Conservation (phyloP, 176 grass and related monocot species). For the Zoysia pacifica region DNA sequence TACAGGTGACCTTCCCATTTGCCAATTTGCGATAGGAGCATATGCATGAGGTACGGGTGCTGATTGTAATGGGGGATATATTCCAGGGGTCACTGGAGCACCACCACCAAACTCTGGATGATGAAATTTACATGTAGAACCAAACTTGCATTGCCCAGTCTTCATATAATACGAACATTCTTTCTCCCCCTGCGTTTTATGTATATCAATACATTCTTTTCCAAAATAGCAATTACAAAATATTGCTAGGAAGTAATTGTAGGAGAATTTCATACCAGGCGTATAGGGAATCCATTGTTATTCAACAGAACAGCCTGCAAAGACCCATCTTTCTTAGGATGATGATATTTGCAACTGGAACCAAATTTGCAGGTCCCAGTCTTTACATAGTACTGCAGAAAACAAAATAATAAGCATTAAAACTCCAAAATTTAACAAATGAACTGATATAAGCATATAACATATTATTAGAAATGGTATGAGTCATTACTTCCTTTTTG, state of each 20-base stretch:
- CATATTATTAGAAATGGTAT: neutral
- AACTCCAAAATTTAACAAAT: constrained; percentile 10
- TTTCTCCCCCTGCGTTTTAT: constrained; percentile 85
- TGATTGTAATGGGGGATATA: constrained; percentile 70
- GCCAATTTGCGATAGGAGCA: constrained; percentile 64
- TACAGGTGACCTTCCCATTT: constrained; percentile 70
- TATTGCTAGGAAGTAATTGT: constrained; percentile 20
- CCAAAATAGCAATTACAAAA: neutral
- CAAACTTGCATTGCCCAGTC: constrained; percentile 94
- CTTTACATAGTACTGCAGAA: constrained; percentile 85
- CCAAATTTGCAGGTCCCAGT: constrained; percentile 87
- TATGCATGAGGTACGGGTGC: constrained; percentile 62
- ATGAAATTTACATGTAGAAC: constrained; percentile 90
- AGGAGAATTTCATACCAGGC: constrained; percentile 51
- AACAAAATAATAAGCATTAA: constrained; percentile 22
- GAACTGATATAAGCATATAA: constrained; percentile 9
- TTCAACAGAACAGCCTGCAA: constrained; percentile 69
- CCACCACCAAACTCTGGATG: constrained; percentile 61
- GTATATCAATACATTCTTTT: constrained; percentile 27
- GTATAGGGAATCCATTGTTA: constrained; percentile 72
- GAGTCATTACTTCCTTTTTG: constrained; percentile 14
- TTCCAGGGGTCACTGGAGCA: constrained; percentile 53
- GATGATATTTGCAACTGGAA: constrained; percentile 90
- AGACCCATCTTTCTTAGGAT: constrained; percentile 76
- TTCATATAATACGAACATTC: constrained; percentile 97